These are phyloP conservation scores for Cryptococcus amylolentus DNA, from an alignment of 1,284 basidiomycete genomes.

Conservation along the genomic window DNA sequence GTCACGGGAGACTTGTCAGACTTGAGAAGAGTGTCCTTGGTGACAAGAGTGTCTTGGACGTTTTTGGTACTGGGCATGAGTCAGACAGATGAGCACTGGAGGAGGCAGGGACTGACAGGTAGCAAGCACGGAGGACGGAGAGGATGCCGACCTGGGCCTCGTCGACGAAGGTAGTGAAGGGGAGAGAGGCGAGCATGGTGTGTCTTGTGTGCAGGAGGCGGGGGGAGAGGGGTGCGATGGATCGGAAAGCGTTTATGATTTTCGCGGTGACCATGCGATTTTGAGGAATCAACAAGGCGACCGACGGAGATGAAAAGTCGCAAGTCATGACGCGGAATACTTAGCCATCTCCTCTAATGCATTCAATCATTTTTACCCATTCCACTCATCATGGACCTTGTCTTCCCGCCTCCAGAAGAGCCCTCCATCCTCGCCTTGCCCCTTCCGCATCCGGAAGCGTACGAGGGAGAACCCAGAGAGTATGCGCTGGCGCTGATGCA, in stretches of 20 bases:
- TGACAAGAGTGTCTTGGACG: conserved; percentile 84
- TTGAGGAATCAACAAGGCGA: background rate
- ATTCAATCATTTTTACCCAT: too few relatives aligned
- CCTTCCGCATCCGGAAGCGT: conserved; percentile 41
- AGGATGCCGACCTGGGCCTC: conserved; percentile 66
- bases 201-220: conserved; percentile 1
- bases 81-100: background rate
- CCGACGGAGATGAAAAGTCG: background rate
- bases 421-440: conserved; percentile 24
- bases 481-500: conserved; percentile 46
- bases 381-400: conserved; percentile 3
- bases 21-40: conserved; percentile 83
- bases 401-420: conserved; percentile 20
- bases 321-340: background rate
- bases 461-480: conserved; percentile 41
- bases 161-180: conserved; percentile 34
- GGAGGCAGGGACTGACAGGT: conserved; percentile 45
- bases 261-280: background rate
- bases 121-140: conserved; percentile 86
- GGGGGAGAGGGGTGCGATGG: conserved; percentile 15
- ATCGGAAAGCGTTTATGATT: background rate
- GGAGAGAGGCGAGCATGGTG: conserved; percentile 15
- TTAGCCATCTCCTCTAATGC: background rate
- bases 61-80: conserved; percentile 62
- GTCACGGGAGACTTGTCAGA: conserved; percentile 92